A percentile compares a stretch with the other conserved stretches of the same genome.
Evolutionary conservation across 164 flowering plant genomes (phyloP).

Genomic region (Warburgia ugandensis): DNA sequence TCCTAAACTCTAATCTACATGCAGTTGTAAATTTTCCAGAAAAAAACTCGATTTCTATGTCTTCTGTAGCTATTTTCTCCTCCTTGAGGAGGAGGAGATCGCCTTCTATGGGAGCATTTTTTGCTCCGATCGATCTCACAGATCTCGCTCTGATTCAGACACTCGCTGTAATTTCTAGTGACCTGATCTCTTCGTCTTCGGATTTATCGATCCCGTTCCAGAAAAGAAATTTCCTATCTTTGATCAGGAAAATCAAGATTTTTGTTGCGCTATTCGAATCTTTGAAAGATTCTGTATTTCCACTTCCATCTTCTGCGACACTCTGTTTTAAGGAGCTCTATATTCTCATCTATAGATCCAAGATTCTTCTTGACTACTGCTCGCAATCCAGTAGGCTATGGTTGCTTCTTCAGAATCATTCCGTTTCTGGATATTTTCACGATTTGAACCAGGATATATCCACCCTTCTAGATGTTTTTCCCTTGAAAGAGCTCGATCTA

Average conservation of each 20-base stretch:
- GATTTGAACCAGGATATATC: conserved; percentile 71
- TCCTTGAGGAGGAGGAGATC: conserved; percentile 62
- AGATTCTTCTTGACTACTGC: conserved; percentile 68
- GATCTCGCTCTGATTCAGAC: conserved; percentile 50
- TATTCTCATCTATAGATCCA: conserved; percentile 52
- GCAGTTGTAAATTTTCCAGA: too few species aligned
- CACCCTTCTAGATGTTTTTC: conserved; percentile 84
- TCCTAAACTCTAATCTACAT: too few species aligned
- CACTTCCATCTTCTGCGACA: conserved; percentile 32
- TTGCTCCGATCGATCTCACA: conserved; percentile 69
- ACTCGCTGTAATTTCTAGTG: too few species aligned
- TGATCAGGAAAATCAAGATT: conserved; percentile 56
- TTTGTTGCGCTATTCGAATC: conserved; percentile 47
- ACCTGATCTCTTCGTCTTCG: conserved; percentile 26
- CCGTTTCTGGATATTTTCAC: conserved; percentile 72
- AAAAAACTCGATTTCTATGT: conserved; percentile 31
- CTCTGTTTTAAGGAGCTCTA: conserved; percentile 82
- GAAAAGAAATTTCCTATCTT: conserved; percentile 46
- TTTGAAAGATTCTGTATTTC: conserved; percentile 11
- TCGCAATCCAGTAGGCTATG: conserved; percentile 58
- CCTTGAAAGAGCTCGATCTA: conserved; percentile 43
- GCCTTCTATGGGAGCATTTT: conserved; percentile 69
- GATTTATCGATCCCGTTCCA: conserved; percentile 39
- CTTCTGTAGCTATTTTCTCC: conserved; percentile 67
- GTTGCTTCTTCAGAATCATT: conserved; percentile 67